Conservation (phyloP, 345 rosid species). For the Camelina hispida region DNA sequence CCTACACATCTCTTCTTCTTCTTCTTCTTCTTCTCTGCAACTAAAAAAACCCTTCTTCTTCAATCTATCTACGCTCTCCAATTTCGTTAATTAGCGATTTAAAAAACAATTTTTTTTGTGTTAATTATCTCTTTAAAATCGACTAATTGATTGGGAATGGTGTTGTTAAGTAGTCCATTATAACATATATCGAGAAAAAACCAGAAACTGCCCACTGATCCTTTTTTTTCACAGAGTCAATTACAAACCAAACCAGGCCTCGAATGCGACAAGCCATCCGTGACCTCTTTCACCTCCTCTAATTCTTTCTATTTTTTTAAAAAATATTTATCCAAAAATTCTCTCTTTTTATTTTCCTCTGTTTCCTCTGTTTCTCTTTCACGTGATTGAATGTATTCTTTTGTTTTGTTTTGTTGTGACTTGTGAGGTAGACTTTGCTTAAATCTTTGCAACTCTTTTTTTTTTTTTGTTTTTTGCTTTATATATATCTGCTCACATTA, state of each 20-base stretch:
- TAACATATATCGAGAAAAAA: slow-evolving; percentile 34
- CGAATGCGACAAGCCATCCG: slow-evolving; percentile 46
- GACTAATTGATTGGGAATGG: neutral
- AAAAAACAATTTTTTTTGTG: neutral
- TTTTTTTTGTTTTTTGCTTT: slow-evolving; percentile 1
- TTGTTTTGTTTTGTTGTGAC: slow-evolving; percentile 5
- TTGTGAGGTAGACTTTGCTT: slow-evolving; percentile 37
- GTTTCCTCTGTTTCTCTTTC: slow-evolving; percentile 20
- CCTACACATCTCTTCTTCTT: neutral
- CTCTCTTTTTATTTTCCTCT: neutral
- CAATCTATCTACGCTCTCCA: neutral
- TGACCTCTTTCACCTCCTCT: slow-evolving; percentile 34
- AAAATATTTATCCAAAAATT: slow-evolving; percentile 1
- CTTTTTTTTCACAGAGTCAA: slow-evolving; percentile 37
- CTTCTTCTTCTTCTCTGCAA: slow-evolving; percentile 25
- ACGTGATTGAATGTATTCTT: slow-evolving; percentile 30
- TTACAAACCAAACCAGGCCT: slow-evolving; percentile 10
- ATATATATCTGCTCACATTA: slow-evolving; percentile 37
- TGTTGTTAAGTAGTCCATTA: slow-evolving; percentile 14
- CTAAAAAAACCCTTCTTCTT: slow-evolving; percentile 11
- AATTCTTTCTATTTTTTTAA: neutral
- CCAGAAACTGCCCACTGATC: slow-evolving; percentile 42
- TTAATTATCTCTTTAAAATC: neutral
- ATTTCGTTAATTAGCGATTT: slow-evolving; percentile 1
- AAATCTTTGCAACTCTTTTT: slow-evolving; percentile 18